Conservation (phyloP, 345 rosid genomes). For the Ceriops decandra region DNA sequence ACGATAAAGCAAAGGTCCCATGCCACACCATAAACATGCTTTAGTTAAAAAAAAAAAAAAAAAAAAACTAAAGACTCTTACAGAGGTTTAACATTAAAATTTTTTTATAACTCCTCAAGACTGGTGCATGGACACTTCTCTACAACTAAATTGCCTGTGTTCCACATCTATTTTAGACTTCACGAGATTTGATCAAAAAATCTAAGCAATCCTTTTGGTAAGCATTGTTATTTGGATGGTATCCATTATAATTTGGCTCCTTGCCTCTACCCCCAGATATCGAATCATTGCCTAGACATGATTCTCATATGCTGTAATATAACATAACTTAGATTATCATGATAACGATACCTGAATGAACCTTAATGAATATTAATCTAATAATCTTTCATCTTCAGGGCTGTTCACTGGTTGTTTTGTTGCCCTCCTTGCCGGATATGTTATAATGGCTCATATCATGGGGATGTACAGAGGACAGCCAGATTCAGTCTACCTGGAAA, state of each 20-base stretch:
- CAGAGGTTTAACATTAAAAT: constrained; percentile 16
- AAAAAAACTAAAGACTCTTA: neutral
- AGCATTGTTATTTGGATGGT: too few species aligned
- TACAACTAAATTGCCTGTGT: neutral
- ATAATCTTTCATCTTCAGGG: constrained; percentile 45
- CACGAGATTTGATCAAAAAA: too few species aligned
- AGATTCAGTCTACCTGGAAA: constrained; percentile 87
- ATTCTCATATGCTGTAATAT: too few species aligned
- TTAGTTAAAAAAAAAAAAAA: neutral
- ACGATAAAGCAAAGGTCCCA: constrained; percentile 43
- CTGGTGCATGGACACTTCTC: constrained; percentile 9
- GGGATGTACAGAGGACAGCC: constrained; percentile 71
- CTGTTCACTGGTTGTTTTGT: constrained; percentile 88
- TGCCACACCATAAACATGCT: constrained; percentile 21
- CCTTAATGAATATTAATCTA: neutral
- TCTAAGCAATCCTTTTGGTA: too few species aligned
- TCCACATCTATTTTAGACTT: constrained; percentile 5
- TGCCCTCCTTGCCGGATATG: constrained; percentile 84
- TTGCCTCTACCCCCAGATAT: too few species aligned
- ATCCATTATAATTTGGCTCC: too few species aligned
- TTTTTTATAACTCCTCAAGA: constrained; percentile 6
- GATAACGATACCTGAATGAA: neutral
- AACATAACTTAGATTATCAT: neutral
- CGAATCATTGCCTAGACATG: too few species aligned
- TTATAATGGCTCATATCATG: constrained; percentile 75